phyloP scores from a whole-genome alignment of 73 alveolate genomes.

The Paramecium bursaria region DNA sequence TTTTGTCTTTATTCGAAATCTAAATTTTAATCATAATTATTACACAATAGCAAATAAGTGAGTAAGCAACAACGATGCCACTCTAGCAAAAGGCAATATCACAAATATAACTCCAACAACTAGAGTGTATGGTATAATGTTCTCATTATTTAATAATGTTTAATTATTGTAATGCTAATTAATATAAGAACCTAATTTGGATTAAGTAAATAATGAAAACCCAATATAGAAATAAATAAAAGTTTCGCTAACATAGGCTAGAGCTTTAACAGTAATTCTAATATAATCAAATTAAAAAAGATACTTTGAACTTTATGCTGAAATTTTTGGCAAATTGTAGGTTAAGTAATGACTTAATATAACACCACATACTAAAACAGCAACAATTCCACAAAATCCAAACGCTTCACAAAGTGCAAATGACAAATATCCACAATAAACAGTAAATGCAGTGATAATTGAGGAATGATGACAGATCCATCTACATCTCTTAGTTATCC shows the following conservation, averaged over 20 bases:
- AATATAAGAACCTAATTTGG: neutral
- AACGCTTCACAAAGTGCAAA: constrained; percentile 88
- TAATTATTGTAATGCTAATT: neutral
- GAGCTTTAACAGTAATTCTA: constrained; percentile 50
- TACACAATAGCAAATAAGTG: constrained; percentile 49
- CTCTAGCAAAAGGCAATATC: constrained; percentile 11
- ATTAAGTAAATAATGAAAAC: neutral
- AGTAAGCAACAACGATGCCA: neutral
- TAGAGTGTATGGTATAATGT: neutral
- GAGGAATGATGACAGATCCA: constrained; percentile 77
- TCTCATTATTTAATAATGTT: too few species aligned
- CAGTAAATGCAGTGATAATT: constrained; percentile 86
- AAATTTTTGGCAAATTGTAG: constrained; percentile 80
- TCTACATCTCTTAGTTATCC: constrained; percentile 72
- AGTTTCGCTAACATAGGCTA: constrained; percentile 41
- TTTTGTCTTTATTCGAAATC: constrained; percentile 58
- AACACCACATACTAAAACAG: constrained; percentile 92
- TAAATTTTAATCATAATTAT: neutral
- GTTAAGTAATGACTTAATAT: constrained; percentile 93
- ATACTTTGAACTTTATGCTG: constrained; percentile 58
- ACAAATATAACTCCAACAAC: neutral
- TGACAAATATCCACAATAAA: constrained; percentile 87
- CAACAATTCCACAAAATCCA: constrained; percentile 92
- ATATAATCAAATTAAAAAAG: neutral
- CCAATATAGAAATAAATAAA: constrained; percentile 49